A percentile compares a stretch with the other conserved stretches of the same genome.
Evolutionary conservation across 805 yeast genomes (phyloP).

Genomic region (Cyberlindnera veronae): DNA sequence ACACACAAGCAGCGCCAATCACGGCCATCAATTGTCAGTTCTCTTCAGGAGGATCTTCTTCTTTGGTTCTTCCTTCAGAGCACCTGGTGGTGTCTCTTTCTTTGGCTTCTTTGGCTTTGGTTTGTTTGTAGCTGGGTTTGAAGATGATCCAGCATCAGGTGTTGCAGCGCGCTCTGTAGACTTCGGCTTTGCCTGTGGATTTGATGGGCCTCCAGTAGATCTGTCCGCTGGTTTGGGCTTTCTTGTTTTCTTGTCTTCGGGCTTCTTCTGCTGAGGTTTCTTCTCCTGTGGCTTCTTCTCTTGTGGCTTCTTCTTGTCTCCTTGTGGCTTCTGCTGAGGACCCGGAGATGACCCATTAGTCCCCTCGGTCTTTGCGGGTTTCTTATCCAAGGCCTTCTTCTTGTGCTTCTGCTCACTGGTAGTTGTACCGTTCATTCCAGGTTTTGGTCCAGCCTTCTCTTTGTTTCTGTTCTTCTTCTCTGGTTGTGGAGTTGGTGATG

Average conservation of each 20-base stretch:
- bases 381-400: constrained; percentile 4
- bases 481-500: not conserved
- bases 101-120: constrained; percentile 2
- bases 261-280: constrained; percentile 8
- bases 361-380: not conserved
- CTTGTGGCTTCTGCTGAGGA: not conserved
- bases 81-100: not conserved
- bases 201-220: not conserved
- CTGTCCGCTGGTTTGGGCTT: constrained; percentile 1
- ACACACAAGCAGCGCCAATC: not conserved
- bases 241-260: constrained; percentile 1
- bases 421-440: not conserved
- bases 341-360: not conserved
- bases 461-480: constrained; percentile 2
- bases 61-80: constrained; percentile 5
- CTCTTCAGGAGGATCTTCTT: constrained; percentile 3
- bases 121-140: not conserved
- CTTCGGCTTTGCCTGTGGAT: not conserved
- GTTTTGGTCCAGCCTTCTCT: not conserved
- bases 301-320: constrained; percentile 1
- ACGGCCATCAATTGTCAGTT: not conserved
- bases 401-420: not conserved
- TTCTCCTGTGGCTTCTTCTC: constrained; percentile 8
- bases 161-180: not conserved
- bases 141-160: not conserved